A percentile compares a stretch with the other conserved stretches of the same genome.
Evolutionary conservation across 78 protist genomes (phyloP).

Genomic region (Protostelium mycophagum): DNA sequence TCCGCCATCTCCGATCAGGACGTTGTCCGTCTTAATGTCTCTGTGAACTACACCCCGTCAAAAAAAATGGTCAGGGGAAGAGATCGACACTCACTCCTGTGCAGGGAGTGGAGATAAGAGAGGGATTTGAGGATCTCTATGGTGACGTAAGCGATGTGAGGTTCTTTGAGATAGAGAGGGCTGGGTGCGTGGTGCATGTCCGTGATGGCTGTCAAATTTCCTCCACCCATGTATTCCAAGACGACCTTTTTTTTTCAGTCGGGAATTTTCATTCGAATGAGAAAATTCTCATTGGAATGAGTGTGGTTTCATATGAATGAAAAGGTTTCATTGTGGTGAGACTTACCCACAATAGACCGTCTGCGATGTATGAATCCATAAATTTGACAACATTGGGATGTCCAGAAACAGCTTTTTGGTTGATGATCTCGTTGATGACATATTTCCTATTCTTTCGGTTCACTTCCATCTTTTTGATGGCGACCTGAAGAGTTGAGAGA

Average conservation of each 20-base stretch:
- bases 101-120: background rate
- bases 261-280: no score
- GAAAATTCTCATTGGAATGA: no score
- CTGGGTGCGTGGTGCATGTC: background rate
- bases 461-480: conserved; percentile 68
- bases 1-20: conserved; percentile 51
- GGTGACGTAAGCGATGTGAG: background rate
- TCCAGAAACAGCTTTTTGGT: conserved; percentile 36
- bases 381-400: conserved; percentile 66
- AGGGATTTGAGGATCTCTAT: background rate
- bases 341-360: conserved; percentile 61
- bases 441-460: conserved; percentile 43
- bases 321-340: background rate
- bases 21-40: conserved; percentile 77
- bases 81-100: background rate
- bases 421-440: conserved; percentile 62
- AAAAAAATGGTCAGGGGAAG: background rate
- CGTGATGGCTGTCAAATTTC: background rate
- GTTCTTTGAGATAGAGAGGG: background rate
- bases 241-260: background rate
- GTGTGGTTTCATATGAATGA: no score
- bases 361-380: conserved; percentile 59
- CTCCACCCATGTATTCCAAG: background rate
- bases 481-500: conserved; percentile 21
- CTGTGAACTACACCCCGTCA: conserved; percentile 51